Evolutionary conservation across 2,329 filamentous ascomycete genomes (phyloP), one percentile per base, ranked within the genome.

Genomic region (Trematosphaeria pertusa): DNA sequence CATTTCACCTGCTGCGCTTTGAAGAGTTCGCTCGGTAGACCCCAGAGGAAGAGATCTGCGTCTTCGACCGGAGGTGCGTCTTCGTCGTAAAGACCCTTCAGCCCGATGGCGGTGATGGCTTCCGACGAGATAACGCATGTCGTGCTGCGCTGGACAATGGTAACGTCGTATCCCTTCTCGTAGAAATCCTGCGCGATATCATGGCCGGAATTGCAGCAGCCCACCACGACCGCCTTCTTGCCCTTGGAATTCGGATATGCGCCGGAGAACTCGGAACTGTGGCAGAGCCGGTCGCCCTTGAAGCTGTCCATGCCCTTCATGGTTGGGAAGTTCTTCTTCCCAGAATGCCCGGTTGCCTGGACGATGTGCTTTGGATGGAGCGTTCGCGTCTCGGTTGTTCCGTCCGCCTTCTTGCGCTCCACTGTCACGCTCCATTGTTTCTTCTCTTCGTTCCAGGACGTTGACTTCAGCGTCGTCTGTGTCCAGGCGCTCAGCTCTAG

Each of bases 171-270:
- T 3, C 71, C 71, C 5, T 72, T 72, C 17, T 73, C 67, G 28
- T 71, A 66, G 69, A 78, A 78, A 57, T 79, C 75, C 56, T 78
- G 71, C 2, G 76, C 74, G 18, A 79, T 71, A 54, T 80, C 77
- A 59, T 79, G 76, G 37, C 72, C 76, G 0, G 76, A 78, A 52
- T 80, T 80, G 39, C 73, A 78, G 14, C 72, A 73, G 19, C 78
- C 77, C 12, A 81, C 62, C 1, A 81, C 72, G 22, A 79, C 56
- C 4, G 72, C 77, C 22, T 67, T 68, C 43, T 78, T 77, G 20
- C 74, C 74, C 15, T 62, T 63, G 8, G 56, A 53, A 12, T 70
- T 55, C 4, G 59, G 62, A 0, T 69, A 68, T 3, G 65, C 65
- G 34, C 67, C 66, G 6, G 54, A 55, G 35, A 69, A 68, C 26